A percentile compares a stretch with the other conserved stretches of the same genome.
Conservation (phyloP, 306 rosid species). For the Casuarina equisetifolia region DNA sequence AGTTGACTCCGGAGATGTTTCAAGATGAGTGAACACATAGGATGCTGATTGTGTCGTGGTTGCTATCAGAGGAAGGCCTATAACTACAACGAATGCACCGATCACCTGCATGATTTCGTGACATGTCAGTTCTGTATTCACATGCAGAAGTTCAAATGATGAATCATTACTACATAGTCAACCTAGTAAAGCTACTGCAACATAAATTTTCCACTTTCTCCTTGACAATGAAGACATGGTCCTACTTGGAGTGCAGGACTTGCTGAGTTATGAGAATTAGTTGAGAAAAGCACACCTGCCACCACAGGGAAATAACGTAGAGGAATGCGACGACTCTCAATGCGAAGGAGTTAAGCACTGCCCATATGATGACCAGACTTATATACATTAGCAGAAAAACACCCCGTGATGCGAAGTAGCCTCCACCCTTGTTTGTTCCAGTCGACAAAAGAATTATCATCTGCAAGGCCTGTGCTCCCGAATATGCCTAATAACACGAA, state of each 20-base stretch:
- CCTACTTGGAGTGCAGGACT: neutral
- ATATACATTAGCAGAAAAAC: constrained; percentile 70
- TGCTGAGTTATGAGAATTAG: neutral
- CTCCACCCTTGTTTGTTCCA: constrained; percentile 82
- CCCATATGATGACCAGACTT: constrained; percentile 75
- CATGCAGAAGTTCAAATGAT: neutral
- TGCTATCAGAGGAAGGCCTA: constrained; percentile 4
- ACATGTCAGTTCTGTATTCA: neutral
- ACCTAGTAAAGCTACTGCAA: neutral
- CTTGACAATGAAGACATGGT: neutral
- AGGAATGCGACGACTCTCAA: constrained; percentile 76
- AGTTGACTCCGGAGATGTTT: constrained; percentile 10
- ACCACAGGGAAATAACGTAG: constrained; percentile 76
- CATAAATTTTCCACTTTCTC: neutral
- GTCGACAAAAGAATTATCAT: constrained; percentile 67
- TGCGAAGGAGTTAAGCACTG: constrained; percentile 75
- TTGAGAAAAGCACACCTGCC: constrained; percentile 59
- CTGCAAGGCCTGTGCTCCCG: constrained; percentile 81
- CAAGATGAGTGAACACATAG: constrained; percentile 11
- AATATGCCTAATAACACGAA: constrained; percentile 60
- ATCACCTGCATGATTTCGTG: neutral
- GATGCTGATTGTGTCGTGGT: constrained; percentile 7
- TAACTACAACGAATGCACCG: neutral
- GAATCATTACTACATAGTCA: neutral
- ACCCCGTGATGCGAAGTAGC: constrained; percentile 78